phyloP scores from a whole-genome alignment of 371 early-diverging fungal genomes.

The Fennellomyces sp. region DNA sequence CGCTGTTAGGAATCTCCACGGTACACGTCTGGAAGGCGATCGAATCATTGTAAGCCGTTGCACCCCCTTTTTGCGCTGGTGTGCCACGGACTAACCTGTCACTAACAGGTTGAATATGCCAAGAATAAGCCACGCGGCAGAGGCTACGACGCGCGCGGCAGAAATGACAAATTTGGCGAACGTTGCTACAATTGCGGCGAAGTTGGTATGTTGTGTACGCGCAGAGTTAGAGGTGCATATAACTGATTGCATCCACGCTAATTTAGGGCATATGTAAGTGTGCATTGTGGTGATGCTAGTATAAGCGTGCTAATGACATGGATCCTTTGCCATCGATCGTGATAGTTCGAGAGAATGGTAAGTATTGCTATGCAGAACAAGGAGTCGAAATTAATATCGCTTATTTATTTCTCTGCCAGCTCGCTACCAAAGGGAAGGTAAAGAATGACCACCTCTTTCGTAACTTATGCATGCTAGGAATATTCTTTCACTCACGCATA shows the following conservation, averaged over 20 bases:
- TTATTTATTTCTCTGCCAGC: slow-evolving; percentile 13
- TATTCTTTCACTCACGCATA: no score
- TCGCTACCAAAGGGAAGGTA: slow-evolving; percentile 46
- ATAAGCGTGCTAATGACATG: no score
- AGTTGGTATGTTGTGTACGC: slow-evolving; percentile 19
- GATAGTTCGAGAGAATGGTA: slow-evolving; percentile 36
- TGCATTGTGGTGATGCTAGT: no score
- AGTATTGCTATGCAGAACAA: slow-evolving; percentile 5
- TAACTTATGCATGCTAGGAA: no score
- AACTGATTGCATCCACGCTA: neutral
- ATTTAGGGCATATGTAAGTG: slow-evolving; percentile 49
- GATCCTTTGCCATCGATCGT: no score
- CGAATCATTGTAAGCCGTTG: slow-evolving; percentile 28
- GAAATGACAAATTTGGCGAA: slow-evolving; percentile 10
- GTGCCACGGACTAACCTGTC: no score
- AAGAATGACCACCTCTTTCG: neutral
- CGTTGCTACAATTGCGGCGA: slow-evolving; percentile 51
- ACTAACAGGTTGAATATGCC: slow-evolving; percentile 20
- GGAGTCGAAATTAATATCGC: neutral
- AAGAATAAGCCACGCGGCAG: slow-evolving; percentile 9
- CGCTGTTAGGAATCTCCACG: slow-evolving; percentile 71
- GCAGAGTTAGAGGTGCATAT: neutral
- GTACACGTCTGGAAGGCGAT: slow-evolving; percentile 50
- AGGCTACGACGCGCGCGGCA: neutral
- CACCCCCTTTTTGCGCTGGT: slow-evolving; percentile 4